These are phyloP conservation scores for Nicotiana sylvestris DNA, from an alignment of 257 asterid species.

Conservation along the genomic window DNA sequence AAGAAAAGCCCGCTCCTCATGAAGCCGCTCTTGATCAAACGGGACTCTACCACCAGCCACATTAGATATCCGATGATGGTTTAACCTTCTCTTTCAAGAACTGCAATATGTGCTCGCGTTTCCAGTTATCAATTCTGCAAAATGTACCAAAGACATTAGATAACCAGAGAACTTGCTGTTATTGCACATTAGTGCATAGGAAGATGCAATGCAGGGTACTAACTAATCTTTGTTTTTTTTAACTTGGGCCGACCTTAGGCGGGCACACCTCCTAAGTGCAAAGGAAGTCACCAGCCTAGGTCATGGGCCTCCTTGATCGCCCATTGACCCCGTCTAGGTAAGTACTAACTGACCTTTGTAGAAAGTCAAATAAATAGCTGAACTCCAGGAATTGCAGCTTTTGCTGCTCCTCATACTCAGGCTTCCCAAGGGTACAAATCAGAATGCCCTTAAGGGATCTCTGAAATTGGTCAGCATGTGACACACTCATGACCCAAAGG, in stretches of 20 bases:
- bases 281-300: constrained; percentile 28
- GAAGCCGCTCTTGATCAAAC: not conserved
- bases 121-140: constrained; percentile 91
- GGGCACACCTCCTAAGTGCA: constrained; percentile 28
- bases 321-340: constrained; percentile 35
- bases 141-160: not conserved
- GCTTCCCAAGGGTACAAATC: not conserved
- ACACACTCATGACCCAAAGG: not conserved
- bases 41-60: not conserved
- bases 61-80: constrained; percentile 45
- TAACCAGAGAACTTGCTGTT: not conserved
- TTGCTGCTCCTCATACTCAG: not conserved
- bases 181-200: not conserved
- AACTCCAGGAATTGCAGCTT: constrained; percentile 8
- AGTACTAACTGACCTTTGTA: not conserved
- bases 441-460: not conserved
- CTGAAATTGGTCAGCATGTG: not conserved
- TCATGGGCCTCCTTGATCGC: constrained; percentile 19
- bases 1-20: not conserved
- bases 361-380: not conserved
- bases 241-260: constrained; percentile 13
- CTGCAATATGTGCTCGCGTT: constrained; percentile 85
- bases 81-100: constrained; percentile 79
- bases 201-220: not conserved
- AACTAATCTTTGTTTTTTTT: not conserved